Evolutionary conservation across 177 flowering plant genomes (phyloP).

Genomic region (Vitis hybrid): DNA sequence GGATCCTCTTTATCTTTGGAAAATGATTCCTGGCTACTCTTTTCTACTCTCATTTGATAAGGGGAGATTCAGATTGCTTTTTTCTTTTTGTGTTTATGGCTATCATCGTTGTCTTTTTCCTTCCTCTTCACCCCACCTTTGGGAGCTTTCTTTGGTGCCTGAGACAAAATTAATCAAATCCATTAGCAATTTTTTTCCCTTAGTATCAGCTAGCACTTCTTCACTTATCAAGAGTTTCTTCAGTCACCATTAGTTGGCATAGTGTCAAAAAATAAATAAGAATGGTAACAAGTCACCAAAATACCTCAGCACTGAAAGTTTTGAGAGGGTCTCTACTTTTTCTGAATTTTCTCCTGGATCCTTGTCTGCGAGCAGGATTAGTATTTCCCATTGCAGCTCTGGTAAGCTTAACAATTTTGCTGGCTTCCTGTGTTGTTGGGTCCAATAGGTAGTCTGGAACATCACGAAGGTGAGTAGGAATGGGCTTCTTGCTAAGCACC

Average conservation of each 20-base stretch:
- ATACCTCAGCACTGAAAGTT: slow-evolving; percentile 75
- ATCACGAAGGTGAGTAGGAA: slow-evolving; percentile 66
- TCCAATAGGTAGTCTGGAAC: slow-evolving; percentile 91
- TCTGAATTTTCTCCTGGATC: slow-evolving; percentile 43
- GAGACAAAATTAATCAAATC: slow-evolving; percentile 12
- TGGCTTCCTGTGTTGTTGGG: slow-evolving; percentile 75
- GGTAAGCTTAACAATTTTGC: slow-evolving; percentile 78
- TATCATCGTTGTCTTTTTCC: slow-evolving; percentile 27
- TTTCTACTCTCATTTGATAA: too few species aligned
- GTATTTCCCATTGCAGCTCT: slow-evolving; percentile 86
- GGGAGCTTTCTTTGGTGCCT: slow-evolving; percentile 41
- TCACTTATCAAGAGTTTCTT: too few species aligned
- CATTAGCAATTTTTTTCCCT: background rate
- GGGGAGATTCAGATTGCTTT: slow-evolving; percentile 11
- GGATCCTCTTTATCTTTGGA: too few species aligned
- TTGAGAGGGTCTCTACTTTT: slow-evolving; percentile 77
- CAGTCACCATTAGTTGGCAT: background rate
- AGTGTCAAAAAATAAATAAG: background rate
- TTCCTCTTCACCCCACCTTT: slow-evolving; percentile 43
- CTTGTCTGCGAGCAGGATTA: slow-evolving; percentile 34
- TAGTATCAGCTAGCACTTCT: background rate
- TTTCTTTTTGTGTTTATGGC: slow-evolving; percentile 29
- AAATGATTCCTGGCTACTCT: too few species aligned
- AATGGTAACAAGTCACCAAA: background rate
- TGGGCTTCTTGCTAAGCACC: slow-evolving; percentile 70